Base-by-base conservation (phyloP, 768 basidiomycete genomes). In the Omphalotus guepiniiformis region DNA sequence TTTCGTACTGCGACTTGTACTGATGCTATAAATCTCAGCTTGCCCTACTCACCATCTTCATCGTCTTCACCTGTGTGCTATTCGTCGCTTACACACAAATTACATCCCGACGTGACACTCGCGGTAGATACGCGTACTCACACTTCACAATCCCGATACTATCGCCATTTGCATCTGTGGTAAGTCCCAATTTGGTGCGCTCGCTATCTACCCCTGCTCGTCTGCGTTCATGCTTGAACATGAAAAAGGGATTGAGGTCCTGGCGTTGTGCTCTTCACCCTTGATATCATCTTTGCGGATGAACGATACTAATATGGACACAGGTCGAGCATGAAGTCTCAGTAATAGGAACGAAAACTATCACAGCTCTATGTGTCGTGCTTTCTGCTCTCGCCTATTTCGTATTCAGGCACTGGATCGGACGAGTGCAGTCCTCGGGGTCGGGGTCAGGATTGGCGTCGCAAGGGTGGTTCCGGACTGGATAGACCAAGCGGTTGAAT, bases 141-240 rank as follows among this genome's bases (percentile, higher is more conserved):
- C 87, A 88, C 58, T 87, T 87, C 59, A 88, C 86, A 0, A 83
- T 89, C 19, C 85, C 87, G 3, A 81, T 89, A 3, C 61, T 89
- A 15, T 89, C 87, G 0, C 87, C 86, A 0, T 89, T 88, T 55
- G 77, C 85, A 2, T 87, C 85, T 8, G 87, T 88, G 58, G 86
- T 88, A 50, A 47, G 77, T 67, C 2, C 43, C 19, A 23, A 23
- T 25, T n/a, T 11, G 29, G 13, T 46, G 26, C 8, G 19, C 19
- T 38, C 27, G 25, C 18, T 8, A 6, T 39, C 30, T 22, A 19
- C 19, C 3, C 22, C 35, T 27, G 25, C 18, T 52, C 15, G 25
- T 9, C 21, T 28, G 6, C 26, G 32, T 21, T 34, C 18, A 12
- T 30, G 2, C 27, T 16, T 30, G 21, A 9, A 12, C 4, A n/a